These are phyloP conservation scores for Suillus luteus DNA, from an alignment of 768 basidiomycete genomes.

Conservation along the genomic window DNA sequence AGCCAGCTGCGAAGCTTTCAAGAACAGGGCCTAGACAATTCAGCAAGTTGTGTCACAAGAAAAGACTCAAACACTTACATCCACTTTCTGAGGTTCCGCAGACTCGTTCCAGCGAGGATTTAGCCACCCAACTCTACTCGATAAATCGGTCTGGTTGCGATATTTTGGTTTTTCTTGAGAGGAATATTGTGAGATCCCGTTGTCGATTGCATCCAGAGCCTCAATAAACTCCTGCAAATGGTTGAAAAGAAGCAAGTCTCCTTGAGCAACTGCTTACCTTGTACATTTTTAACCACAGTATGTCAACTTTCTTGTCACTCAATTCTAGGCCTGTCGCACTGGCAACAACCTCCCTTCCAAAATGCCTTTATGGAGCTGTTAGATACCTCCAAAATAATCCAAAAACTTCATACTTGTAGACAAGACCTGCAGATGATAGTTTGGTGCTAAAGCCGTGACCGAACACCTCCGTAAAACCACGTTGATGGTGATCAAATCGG, in stretches of 20 bases:
- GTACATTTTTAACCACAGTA: constrained; percentile 89
- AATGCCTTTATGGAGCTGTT: constrained; percentile 58
- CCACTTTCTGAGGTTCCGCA: constrained; percentile 60
- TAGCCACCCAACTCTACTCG: constrained; percentile 76
- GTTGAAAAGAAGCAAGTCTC: constrained; percentile 8
- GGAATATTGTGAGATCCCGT: constrained; percentile 85
- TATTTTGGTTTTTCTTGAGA: constrained; percentile 69
- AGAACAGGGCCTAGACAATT: constrained; percentile 61
- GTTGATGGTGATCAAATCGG: constrained; percentile 95
- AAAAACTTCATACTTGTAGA: constrained; percentile 78
- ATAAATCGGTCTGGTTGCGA: constrained; percentile 78
- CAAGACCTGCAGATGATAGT: constrained; percentile 86
- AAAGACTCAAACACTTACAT: constrained; percentile 54
- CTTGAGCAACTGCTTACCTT: constrained; percentile 44
- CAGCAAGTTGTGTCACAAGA: constrained; percentile 15
- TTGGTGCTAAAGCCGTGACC: constrained; percentile 88
- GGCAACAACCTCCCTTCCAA: constrained; percentile 84
- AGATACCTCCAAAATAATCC: constrained; percentile 6
- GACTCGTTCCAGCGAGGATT: constrained; percentile 94
- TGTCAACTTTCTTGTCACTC: constrained; percentile 65
- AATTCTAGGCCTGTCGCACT: constrained; percentile 49
- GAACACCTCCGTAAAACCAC: constrained; percentile 89
- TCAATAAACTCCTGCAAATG: constrained; percentile 82
- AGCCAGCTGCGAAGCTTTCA: constrained; percentile 75
- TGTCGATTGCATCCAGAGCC: constrained; percentile 93